Evolutionary conservation across 768 basidiomycete genomes (phyloP).

Genomic region (Filobasidium wieringae): DNA sequence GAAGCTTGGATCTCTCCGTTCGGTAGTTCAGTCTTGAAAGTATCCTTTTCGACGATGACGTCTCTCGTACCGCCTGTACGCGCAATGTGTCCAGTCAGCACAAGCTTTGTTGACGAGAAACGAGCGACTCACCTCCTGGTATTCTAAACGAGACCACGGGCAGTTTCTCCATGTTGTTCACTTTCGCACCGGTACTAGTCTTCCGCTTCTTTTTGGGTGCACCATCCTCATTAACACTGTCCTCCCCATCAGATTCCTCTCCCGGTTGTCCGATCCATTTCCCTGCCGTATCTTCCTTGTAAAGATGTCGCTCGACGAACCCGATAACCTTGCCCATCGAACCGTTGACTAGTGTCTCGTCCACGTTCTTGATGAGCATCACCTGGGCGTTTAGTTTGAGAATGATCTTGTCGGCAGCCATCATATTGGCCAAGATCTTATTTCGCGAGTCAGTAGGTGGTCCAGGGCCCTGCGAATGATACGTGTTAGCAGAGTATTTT

Average conservation of each 20-base stretch:
- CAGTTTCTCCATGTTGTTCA: slow-evolving; percentile 34
- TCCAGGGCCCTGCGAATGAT: slow-evolving; percentile 49
- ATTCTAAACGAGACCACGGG: slow-evolving; percentile 71
- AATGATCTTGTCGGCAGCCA: slow-evolving; percentile 62
- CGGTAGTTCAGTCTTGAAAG: slow-evolving; percentile 80
- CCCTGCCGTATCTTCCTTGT: slow-evolving; percentile 24
- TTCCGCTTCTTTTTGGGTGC: slow-evolving; percentile 4
- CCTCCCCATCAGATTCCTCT: slow-evolving; percentile 26
- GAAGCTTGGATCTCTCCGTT: slow-evolving; percentile 70
- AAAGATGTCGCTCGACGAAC: slow-evolving; percentile 45
- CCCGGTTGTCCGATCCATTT: slow-evolving; percentile 37
- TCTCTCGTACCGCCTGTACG: slow-evolving; percentile 33
- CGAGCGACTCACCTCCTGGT: slow-evolving; percentile 43
- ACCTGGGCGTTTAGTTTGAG: slow-evolving; percentile 78
- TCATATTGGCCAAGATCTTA: slow-evolving; percentile 77
- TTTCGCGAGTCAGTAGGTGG: slow-evolving; percentile 52
- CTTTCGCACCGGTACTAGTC: slow-evolving; percentile 22
- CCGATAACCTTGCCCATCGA: slow-evolving; percentile 73
- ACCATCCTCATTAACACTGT: slow-evolving; percentile 18
- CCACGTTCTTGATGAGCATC: slow-evolving; percentile 91
- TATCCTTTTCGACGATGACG: slow-evolving; percentile 56
- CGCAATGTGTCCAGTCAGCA: background rate
- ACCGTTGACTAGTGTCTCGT: slow-evolving; percentile 85
- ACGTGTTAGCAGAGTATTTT: slow-evolving; percentile 26
- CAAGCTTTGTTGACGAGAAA: background rate